phyloP scores from a whole-genome alignment of 2,329 filamentous ascomycete species.

The Nemania sp. region DNA sequence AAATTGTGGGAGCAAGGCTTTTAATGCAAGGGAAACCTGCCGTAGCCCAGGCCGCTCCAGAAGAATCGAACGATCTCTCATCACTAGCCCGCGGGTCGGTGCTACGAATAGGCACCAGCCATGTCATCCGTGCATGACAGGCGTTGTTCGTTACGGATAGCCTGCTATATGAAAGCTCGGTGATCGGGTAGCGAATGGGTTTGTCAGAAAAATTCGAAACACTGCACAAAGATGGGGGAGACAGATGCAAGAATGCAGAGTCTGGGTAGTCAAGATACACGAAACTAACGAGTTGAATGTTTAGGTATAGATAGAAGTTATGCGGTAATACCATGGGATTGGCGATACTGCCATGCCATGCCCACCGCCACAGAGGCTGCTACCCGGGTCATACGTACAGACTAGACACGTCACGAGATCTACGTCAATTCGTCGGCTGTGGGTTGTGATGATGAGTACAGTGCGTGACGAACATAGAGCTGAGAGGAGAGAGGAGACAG shows the following conservation, averaged over 20 bases:
- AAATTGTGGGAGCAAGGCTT: not conserved
- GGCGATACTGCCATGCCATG: constrained; percentile 9
- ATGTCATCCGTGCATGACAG: constrained; percentile 30
- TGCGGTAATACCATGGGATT: constrained; percentile 11
- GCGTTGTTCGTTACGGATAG: constrained; percentile 4
- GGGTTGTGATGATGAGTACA: constrained; percentile 35
- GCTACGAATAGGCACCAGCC: constrained; percentile 26
- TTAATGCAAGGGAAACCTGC: constrained; percentile 22
- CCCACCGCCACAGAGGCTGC: constrained; percentile 13
- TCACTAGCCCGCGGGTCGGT: constrained; percentile 6
- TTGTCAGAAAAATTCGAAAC: not conserved
- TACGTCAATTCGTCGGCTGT: not conserved
- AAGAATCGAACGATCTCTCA: constrained; percentile 30
- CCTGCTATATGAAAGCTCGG: not conserved
- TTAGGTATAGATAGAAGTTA: constrained; percentile 2
- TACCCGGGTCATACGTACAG: constrained; percentile 29
- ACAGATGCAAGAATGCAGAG: not conserved
- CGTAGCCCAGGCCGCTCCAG: constrained; percentile 1
- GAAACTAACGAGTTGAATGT: not conserved
- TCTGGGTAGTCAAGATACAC: not conserved
- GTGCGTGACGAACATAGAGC: constrained; percentile 15
- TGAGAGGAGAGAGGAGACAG: not conserved
- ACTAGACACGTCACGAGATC: constrained; percentile 33
- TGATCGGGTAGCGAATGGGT: constrained; percentile 1
- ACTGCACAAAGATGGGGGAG: not conserved